phyloP scores from a whole-genome alignment of 805 yeast genomes.

The Ogataea henricii region DNA sequence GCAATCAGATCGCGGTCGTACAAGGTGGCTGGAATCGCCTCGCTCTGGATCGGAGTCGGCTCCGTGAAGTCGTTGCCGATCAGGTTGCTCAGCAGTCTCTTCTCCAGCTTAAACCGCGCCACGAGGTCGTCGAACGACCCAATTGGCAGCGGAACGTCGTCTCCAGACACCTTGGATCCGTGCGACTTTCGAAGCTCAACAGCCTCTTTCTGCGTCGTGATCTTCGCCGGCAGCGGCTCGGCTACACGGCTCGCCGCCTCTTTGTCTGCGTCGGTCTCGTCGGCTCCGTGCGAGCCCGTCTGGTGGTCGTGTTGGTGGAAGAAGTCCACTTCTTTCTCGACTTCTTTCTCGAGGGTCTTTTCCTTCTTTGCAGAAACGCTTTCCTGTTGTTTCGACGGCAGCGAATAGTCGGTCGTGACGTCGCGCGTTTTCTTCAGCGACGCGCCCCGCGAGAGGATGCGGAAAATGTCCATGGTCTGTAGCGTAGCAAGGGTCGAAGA shows the following conservation, averaged over 20 bases:
- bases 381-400: conserved; percentile 29
- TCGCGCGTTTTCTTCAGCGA: conserved; percentile 60
- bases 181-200: conserved; percentile 56
- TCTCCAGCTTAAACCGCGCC: conserved; percentile 65
- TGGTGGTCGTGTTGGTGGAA: conserved; percentile 51
- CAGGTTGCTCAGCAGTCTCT: conserved; percentile 59
- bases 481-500: not conserved
- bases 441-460: conserved; percentile 85
- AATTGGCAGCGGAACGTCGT: conserved; percentile 87
- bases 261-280: conserved; percentile 32
- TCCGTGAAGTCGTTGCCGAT: conserved; percentile 69
- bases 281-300: conserved; percentile 6
- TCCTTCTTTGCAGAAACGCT: conserved; percentile 36
- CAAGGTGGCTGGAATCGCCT: conserved; percentile 76
- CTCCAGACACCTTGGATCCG: conserved; percentile 74
- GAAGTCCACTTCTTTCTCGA: conserved; percentile 79
- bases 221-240: conserved; percentile 29
- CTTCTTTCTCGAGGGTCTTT: conserved; percentile 46
- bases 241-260: conserved; percentile 26
- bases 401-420: conserved; percentile 44
- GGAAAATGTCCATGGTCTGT: conserved; percentile 77
- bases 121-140: conserved; percentile 84
- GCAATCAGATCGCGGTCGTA: conserved; percentile 78
- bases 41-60: conserved; percentile 94
- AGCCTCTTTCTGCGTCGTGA: conserved; percentile 62